Evolutionary conservation across 257 asterid species (phyloP).

Genomic region (Fraxinus anomala): DNA sequence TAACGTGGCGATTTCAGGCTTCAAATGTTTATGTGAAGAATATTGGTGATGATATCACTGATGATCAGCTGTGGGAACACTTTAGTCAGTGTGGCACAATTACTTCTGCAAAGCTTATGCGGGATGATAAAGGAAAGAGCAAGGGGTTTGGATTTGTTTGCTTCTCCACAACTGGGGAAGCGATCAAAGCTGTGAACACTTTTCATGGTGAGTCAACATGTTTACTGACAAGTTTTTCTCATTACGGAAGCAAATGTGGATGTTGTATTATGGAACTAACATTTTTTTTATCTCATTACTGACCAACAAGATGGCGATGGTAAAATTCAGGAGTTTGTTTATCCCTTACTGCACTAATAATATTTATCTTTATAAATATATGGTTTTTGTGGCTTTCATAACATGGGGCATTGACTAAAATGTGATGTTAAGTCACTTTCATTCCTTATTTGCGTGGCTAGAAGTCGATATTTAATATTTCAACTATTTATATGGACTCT

Average conservation of each 20-base stretch:
- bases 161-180: slow-evolving; percentile 81
- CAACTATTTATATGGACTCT: neutral
- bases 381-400: neutral
- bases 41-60: slow-evolving; percentile 66
- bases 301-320: slow-evolving; percentile 1
- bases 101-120: slow-evolving; percentile 80
- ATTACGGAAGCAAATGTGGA: slow-evolving; percentile 6
- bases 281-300: neutral
- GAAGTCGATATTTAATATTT: neutral
- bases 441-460: neutral
- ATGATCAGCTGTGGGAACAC: slow-evolving; percentile 61
- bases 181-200: slow-evolving; percentile 59
- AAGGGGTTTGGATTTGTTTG: slow-evolving; percentile 93
- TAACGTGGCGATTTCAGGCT: slow-evolving; percentile 43
- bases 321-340: neutral
- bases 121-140: slow-evolving; percentile 75
- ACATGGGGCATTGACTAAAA: neutral
- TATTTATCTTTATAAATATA: neutral
- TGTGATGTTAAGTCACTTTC: neutral
- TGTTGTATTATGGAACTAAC: neutral
- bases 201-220: slow-evolving; percentile 48
- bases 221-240: neutral
- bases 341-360: slow-evolving; percentile 8
- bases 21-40: slow-evolving; percentile 86
- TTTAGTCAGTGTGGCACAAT: slow-evolving; percentile 76